These are phyloP conservation scores for Mycotypha africana DNA, from an alignment of 371 early-diverging fungal species.

Conservation along the genomic window DNA sequence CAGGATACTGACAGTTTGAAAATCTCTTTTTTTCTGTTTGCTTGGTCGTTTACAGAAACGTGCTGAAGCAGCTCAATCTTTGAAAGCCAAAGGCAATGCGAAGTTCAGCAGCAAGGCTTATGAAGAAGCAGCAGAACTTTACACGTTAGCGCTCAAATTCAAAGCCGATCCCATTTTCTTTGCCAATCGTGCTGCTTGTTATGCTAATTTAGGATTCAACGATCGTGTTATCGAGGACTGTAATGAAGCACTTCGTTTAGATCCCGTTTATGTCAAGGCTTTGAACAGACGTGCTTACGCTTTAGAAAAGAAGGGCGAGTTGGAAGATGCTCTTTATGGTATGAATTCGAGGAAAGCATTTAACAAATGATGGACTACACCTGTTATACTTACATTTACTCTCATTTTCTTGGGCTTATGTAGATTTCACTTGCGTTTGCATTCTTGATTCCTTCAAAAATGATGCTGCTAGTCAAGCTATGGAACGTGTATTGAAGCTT, in stretches of 20 bases:
- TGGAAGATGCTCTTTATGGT: slow-evolving; percentile 79
- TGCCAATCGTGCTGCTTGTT: slow-evolving; percentile 94
- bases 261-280: slow-evolving; percentile 79
- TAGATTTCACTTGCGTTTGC: slow-evolving; percentile 89
- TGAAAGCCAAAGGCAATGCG: slow-evolving; percentile 87
- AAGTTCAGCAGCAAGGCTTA: slow-evolving; percentile 80
- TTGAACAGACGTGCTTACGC: slow-evolving; percentile 83
- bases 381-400: too few species aligned
- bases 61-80: slow-evolving; percentile 59
- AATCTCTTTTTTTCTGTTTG: background rate
- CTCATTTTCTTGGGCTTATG: background rate
- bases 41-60: slow-evolving; percentile 37
- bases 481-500: slow-evolving; percentile 87
- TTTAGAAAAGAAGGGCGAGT: slow-evolving; percentile 61
- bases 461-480: slow-evolving; percentile 70
- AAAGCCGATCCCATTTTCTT: slow-evolving; percentile 80
- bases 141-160: slow-evolving; percentile 83
- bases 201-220: slow-evolving; percentile 64
- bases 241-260: slow-evolving; percentile 64
- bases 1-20: background rate
- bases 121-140: slow-evolving; percentile 79
- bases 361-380: too few species aligned
- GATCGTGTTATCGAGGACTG: slow-evolving; percentile 73
- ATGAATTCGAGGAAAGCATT: background rate
- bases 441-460: slow-evolving; percentile 92